A percentile compares a stretch with the other conserved stretches of the same genome.
Conservation (phyloP, 768 basidiomycete genomes). For the Hericium rajendrae region DNA sequence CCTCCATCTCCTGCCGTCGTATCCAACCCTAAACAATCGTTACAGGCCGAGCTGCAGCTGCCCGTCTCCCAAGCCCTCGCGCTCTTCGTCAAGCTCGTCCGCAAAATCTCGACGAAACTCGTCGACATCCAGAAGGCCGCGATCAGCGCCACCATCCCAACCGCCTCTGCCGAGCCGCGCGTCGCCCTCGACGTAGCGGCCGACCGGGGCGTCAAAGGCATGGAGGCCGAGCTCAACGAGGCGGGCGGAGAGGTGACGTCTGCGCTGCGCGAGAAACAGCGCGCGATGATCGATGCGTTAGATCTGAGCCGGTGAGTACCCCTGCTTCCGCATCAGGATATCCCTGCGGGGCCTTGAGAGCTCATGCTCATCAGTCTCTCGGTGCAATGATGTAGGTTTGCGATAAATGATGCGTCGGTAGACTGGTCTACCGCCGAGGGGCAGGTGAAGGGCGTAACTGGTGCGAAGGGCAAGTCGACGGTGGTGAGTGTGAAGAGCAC, state of each 20-base stretch:
- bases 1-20: not conserved
- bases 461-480: slow-evolving; percentile 42
- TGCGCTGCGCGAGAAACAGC: slow-evolving; percentile 56
- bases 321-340: not conserved
- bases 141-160: slow-evolving; percentile 49
- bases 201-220: slow-evolving; percentile 20
- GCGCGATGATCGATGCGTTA: slow-evolving; percentile 79
- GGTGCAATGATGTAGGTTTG: slow-evolving; percentile 38
- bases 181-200: slow-evolving; percentile 9
- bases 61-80: slow-evolving; percentile 85
- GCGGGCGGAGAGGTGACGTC: slow-evolving; percentile 62
- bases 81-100: slow-evolving; percentile 82
- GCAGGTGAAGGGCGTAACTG: slow-evolving; percentile 46
- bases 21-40: not conserved
- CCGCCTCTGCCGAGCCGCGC: slow-evolving; percentile 13
- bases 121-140: slow-evolving; percentile 73
- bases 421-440: slow-evolving; percentile 74
- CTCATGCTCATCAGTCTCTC: slow-evolving; percentile 5
- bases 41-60: slow-evolving; percentile 66
- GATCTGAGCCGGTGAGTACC: slow-evolving; percentile 76
- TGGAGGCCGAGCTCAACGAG: slow-evolving; percentile 32
- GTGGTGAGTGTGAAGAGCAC: slow-evolving; percentile 68
- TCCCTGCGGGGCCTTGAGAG: not conserved
- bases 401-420: slow-evolving; percentile 56
- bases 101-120: slow-evolving; percentile 71